phyloP scores from a whole-genome alignment of 192 early-diverging fungal species.

The Coemansia sp. region DNA sequence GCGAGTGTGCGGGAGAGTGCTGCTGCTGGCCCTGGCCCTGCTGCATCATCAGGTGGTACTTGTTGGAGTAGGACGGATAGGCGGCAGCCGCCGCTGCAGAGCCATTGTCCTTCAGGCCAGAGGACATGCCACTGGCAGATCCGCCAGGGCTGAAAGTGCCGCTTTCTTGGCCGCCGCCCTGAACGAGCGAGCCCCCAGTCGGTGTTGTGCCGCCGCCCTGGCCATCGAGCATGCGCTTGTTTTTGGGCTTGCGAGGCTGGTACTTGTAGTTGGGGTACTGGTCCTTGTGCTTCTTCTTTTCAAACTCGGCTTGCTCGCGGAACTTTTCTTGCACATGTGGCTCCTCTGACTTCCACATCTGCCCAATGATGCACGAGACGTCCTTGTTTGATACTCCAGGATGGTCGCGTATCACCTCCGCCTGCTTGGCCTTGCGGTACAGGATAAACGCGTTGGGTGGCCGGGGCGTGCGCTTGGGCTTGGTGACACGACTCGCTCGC shows the following conservation, averaged over 20 bases:
- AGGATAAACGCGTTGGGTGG: conserved; percentile 58
- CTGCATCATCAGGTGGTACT: conserved; percentile 54
- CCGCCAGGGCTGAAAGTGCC: conserved; percentile 24
- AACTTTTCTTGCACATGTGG: conserved; percentile 53
- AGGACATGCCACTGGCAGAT: conserved; percentile 20
- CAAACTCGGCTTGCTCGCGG: conserved; percentile 52
- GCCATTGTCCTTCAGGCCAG: conserved; percentile 27
- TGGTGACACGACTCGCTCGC: conserved; percentile 35
- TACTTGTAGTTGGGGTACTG: conserved; percentile 60
- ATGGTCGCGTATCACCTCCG: conserved; percentile 53
- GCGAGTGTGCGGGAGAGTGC: conserved; percentile 20
- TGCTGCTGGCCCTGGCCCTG: conserved; percentile 31
- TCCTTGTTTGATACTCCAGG: conserved; percentile 57
- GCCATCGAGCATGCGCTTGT: conserved; percentile 48
- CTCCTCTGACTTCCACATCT: conserved; percentile 57
- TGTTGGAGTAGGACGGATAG: conserved; percentile 43
- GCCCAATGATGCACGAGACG: conserved; percentile 57
- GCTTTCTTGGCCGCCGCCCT: conserved; percentile 25
- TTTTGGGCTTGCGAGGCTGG: conserved; percentile 56
- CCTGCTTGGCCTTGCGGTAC: conserved; percentile 57
- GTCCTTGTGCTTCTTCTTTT: conserved; percentile 57
- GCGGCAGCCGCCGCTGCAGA: conserved; percentile 5
- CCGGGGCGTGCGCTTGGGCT: conserved; percentile 55
- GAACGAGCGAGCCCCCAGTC: conserved; percentile 10
- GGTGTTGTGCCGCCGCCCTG: conserved; percentile 23